Percentiles rank a stretch among this genome's conserved stretches.
Evolutionary conservation across 495 filamentous ascomycete species (phyloP).

Genomic region (Aspergillus wentii): DNA sequence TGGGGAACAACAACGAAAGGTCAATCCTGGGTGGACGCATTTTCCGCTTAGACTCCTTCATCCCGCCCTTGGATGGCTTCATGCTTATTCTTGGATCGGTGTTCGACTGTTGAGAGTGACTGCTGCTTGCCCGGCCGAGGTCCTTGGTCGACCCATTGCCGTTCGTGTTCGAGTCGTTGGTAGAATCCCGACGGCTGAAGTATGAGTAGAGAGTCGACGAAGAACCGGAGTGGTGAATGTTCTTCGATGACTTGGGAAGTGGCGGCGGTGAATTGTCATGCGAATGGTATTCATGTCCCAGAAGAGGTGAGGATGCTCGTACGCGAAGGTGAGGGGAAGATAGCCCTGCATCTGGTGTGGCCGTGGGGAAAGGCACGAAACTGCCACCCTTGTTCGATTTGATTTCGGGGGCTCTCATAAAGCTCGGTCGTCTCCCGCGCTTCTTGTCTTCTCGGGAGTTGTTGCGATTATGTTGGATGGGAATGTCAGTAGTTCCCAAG

Average conservation of each 20-base stretch:
- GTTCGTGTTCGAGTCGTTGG: slow-evolving; percentile 6
- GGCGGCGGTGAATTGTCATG: slow-evolving; percentile 18
- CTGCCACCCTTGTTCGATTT: slow-evolving; percentile 15
- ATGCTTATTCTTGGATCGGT: slow-evolving; percentile 20
- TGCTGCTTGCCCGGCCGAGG: background rate
- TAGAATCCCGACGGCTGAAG: slow-evolving; percentile 29
- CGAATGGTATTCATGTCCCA: slow-evolving; percentile 33
- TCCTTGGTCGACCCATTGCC: background rate
- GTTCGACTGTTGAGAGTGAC: slow-evolving; percentile 1
- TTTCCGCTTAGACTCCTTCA: slow-evolving; percentile 37
- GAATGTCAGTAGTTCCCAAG: slow-evolving; percentile 28
- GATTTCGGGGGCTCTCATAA: slow-evolving; percentile 24
- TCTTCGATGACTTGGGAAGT: slow-evolving; percentile 23
- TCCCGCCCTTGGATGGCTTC: slow-evolving; percentile 16
- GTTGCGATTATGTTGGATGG: slow-evolving; percentile 19
- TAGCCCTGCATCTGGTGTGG: slow-evolving; percentile 11
- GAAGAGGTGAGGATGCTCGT: slow-evolving; percentile 39
- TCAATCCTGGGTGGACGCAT: slow-evolving; percentile 39
- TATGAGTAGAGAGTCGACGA: slow-evolving; percentile 32
- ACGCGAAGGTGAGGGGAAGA: slow-evolving; percentile 32
- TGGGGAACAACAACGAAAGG: slow-evolving; percentile 43
- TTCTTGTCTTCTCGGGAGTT: slow-evolving; percentile 15
- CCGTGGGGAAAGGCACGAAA: slow-evolving; percentile 22
- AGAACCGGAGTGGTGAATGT: slow-evolving; percentile 32
- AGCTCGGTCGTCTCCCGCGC: slow-evolving; percentile 21